Evolutionary conservation across 129 eudicot genomes (phyloP).

Genomic region (Artemisia tridentata): DNA sequence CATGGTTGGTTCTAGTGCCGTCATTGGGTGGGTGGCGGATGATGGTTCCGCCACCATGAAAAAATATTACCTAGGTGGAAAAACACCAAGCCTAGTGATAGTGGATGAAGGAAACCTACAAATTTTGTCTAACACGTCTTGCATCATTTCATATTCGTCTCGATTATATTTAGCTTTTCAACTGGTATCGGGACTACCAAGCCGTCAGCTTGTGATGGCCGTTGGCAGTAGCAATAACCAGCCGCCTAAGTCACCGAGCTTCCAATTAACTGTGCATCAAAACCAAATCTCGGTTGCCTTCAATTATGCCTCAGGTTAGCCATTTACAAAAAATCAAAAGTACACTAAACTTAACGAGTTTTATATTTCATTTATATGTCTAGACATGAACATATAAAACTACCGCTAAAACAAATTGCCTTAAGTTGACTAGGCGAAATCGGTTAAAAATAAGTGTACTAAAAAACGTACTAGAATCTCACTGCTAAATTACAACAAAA

Average conservation of each 20-base stretch:
- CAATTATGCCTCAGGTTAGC: constrained; percentile 63
- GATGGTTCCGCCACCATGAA: constrained; percentile 35
- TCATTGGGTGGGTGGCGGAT: constrained; percentile 67
- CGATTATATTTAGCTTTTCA: constrained; percentile 60
- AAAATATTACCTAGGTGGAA: constrained; percentile 53
- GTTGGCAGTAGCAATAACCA: constrained; percentile 46
- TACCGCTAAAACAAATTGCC: too few species aligned
- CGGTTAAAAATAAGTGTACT: too few species aligned
- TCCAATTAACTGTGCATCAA: constrained; percentile 37
- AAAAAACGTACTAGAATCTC: too few species aligned
- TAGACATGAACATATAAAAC: too few species aligned
- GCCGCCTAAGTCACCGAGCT: constrained; percentile 36
- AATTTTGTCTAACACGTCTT: constrained; percentile 36
- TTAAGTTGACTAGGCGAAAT: too few species aligned
- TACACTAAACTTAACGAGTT: neutral
- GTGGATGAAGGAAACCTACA: constrained; percentile 53
- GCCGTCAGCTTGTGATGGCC: constrained; percentile 41
- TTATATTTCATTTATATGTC: too few species aligned
- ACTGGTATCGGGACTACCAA: constrained; percentile 43
- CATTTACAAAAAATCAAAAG: neutral
- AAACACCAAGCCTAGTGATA: constrained; percentile 43
- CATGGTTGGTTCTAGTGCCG: constrained; percentile 83
- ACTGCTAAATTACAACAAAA: too few species aligned
- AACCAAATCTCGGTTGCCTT: constrained; percentile 35
- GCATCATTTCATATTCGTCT: constrained; percentile 32